These are phyloP conservation scores for Persicaria tinctoria DNA, from an alignment of 148 eudicot species.

Conservation along the genomic window DNA sequence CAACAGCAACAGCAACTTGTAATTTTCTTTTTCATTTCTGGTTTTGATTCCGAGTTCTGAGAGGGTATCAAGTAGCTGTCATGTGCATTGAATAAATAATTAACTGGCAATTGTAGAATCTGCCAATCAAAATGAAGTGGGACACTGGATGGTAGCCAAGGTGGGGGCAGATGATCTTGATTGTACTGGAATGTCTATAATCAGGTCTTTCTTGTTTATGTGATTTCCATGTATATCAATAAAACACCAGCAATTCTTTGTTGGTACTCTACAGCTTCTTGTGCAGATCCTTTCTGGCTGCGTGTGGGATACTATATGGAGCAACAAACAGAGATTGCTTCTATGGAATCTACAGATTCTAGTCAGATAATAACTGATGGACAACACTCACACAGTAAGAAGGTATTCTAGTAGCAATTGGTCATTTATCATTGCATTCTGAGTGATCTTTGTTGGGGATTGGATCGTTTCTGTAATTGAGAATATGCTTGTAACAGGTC, in stretches of 20 bases:
- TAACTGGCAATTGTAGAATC: too few relatives aligned
- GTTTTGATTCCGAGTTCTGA: not conserved
- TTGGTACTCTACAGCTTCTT: not conserved
- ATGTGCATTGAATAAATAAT: too few relatives aligned
- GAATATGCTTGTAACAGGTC: constrained; percentile 14
- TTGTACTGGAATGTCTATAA: too few relatives aligned
- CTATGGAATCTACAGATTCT: not conserved
- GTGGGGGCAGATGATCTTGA: too few relatives aligned
- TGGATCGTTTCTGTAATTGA: not conserved
- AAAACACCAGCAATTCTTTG: not conserved
- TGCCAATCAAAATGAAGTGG: too few relatives aligned
- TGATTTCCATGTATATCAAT: not conserved
- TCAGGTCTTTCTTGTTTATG: not conserved
- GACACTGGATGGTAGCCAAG: too few relatives aligned
- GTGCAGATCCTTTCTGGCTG: not conserved
- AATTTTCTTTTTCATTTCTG: not conserved
- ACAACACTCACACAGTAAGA: not conserved
- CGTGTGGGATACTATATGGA: not conserved
- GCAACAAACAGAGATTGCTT: not conserved
- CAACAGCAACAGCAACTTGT: not conserved
- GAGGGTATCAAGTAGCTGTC: not conserved
- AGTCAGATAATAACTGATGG: not conserved
- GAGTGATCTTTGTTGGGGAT: not conserved
- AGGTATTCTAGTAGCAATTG: not conserved
- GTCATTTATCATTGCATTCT: not conserved